phyloP scores from a whole-genome alignment of 2,329 filamentous ascomycete species.

The Epichloe scottii region DNA sequence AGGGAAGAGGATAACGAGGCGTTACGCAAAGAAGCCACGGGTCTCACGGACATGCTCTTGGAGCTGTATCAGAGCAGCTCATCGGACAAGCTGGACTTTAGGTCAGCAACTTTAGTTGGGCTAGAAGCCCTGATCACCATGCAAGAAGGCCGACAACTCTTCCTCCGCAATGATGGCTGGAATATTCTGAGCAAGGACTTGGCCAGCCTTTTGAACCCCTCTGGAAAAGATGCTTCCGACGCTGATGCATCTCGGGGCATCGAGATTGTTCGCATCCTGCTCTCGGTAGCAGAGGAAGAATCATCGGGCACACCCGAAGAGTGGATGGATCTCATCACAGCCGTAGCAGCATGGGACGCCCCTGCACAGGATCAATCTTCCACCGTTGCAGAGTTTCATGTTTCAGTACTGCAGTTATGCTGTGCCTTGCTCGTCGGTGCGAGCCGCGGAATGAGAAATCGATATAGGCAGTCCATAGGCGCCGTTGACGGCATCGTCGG shows the following conservation, averaged over 20 bases:
- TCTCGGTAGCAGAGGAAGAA: slow-evolving; percentile 37
- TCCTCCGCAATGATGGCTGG: slow-evolving; percentile 44
- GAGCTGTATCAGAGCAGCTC: slow-evolving; percentile 41
- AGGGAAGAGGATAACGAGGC: slow-evolving; percentile 52
- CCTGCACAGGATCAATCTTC: slow-evolving; percentile 17
- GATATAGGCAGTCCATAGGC: slow-evolving; percentile 38
- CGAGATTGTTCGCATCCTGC: slow-evolving; percentile 43
- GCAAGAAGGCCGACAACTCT: slow-evolving; percentile 32
- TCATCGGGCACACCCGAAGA: slow-evolving; percentile 32
- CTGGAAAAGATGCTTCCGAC: slow-evolving; percentile 12
- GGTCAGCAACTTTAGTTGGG: slow-evolving; percentile 43
- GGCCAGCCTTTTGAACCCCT: slow-evolving; percentile 24
- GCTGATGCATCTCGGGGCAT: slow-evolving; percentile 32
- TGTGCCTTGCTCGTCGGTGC: slow-evolving; percentile 37
- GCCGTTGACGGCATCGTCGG: slow-evolving; percentile 36
- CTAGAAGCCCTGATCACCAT: slow-evolving; percentile 44
- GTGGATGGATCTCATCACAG: slow-evolving; percentile 45
- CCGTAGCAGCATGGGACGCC: slow-evolving; percentile 34
- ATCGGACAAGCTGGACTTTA: slow-evolving; percentile 34
- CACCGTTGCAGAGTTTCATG: slow-evolving; percentile 34
- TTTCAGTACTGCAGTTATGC: slow-evolving; percentile 43
- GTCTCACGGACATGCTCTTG: slow-evolving; percentile 50
- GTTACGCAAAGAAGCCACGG: slow-evolving; percentile 42
- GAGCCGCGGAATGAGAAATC: slow-evolving; percentile 31
- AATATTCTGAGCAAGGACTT: slow-evolving; percentile 37